Base-by-base conservation (phyloP, 148 eudicot species). In the Camellia japonica region DNA sequence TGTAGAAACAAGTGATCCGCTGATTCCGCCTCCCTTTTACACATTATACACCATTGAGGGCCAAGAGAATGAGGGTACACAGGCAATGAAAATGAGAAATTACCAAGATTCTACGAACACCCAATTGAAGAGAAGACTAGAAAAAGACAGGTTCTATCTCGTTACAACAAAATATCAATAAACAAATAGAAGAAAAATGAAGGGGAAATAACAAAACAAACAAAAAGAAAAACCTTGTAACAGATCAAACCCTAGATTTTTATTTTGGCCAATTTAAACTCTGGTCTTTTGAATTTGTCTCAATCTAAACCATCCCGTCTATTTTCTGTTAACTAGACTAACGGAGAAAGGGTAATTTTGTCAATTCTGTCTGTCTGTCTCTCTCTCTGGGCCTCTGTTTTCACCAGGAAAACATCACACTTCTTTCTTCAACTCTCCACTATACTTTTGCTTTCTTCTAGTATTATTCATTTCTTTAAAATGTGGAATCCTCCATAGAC, bases 401-500 rank as follows among this genome's bases (percentile, higher is more conserved):
- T 74, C 76, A 63, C 79, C 78, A 70, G 84, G 63, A 46, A 76
- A 4, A 16, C 58, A 85, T 8, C 38, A 23, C 23, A 30, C 38
- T 30, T 30, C 38, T 30, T 30, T 30, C 38, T 30, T 30, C 38
- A 30, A 30, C 52, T 5, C 52, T 49, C 52, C 81, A 76, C 77
- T 67, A 76, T 47, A 30, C 30, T 23, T 71, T 47, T 7, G 43
- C 63, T 61, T 43, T 66, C 81, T 43, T 66, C 81, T 81, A 78
- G 55, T 70, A 63, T 73, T 49, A 49, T 71, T 70, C 30, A 3
- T 71, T 81, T 69, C 51, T 76, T 80, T 41, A 11, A 54, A 87
- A 83, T 55, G 71, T 83, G 74, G 79, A 61, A 74, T 76, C 79
- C 74, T 66, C 23, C 16, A 8, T 46, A 56, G 59, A 65, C 81